These are phyloP conservation scores for Lipomyces orientalis DNA, from an alignment of 805 yeast genomes.

Conservation along the genomic window DNA sequence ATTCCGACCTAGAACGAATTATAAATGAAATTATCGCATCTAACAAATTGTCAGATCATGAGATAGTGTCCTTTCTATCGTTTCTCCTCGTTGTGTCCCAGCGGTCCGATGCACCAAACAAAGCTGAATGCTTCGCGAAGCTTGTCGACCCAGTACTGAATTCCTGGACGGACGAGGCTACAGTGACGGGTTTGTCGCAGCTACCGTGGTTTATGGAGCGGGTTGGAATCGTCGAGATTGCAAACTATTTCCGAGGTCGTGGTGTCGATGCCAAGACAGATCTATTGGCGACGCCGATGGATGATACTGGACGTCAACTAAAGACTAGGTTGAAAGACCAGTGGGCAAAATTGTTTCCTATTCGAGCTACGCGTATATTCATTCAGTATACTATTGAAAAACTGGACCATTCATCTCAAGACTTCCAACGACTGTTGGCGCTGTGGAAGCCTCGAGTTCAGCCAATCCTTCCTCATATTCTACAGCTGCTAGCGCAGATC, in stretches of 20 bases:
- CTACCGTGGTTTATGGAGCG: constrained; percentile 98
- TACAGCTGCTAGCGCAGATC: constrained; percentile 85
- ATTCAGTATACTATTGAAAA: constrained; percentile 95
- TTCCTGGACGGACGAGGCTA: constrained; percentile 92
- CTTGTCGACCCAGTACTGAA: constrained; percentile 92
- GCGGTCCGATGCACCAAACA: constrained; percentile 66
- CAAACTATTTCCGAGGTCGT: constrained; percentile 83
- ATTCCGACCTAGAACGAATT: constrained; percentile 80
- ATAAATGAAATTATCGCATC: constrained; percentile 71
- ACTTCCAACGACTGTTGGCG: constrained; percentile 68
- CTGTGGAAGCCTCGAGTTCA: constrained; percentile 94
- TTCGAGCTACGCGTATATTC: constrained; percentile 91
- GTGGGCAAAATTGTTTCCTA: constrained; percentile 95
- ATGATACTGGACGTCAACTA: constrained; percentile 79
- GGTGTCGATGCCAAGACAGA: constrained; percentile 80
- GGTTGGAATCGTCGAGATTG: constrained; percentile 90
- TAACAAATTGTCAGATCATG: constrained; percentile 82
- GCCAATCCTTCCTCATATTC: constrained; percentile 88
- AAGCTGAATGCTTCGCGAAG: constrained; percentile 76
- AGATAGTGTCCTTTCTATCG: constrained; percentile 90
- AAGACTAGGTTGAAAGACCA: constrained; percentile 82
- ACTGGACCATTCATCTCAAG: constrained; percentile 76
- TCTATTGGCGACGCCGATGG: constrained; percentile 80
- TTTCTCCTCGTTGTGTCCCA: constrained; percentile 91
- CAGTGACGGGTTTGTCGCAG: constrained; percentile 86